phyloP scores from a whole-genome alignment of 495 filamentous ascomycete species.

The Aspergillus ostianus region DNA sequence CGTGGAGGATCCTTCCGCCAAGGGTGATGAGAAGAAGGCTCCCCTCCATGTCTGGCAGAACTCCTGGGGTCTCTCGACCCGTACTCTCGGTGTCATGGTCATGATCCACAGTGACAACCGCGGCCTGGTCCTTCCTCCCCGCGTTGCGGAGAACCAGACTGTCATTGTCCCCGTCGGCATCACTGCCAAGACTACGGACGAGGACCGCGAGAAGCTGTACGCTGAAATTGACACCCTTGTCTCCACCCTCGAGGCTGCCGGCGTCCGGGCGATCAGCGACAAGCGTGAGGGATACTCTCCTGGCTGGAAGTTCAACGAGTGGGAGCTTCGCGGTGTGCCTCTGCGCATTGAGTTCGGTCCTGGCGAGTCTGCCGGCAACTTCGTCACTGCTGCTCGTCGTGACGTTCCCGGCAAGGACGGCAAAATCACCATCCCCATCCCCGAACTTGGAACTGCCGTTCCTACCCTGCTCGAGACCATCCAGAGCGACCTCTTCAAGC shows the following conservation, averaged over 20 bases:
- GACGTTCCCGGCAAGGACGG: slow-evolving; percentile 69
- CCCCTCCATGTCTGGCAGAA: slow-evolving; percentile 93
- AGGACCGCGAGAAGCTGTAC: slow-evolving; percentile 69
- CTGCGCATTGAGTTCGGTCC: slow-evolving; percentile 93
- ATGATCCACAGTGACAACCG: slow-evolving; percentile 96
- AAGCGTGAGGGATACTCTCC: slow-evolving; percentile 83
- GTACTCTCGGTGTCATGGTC: slow-evolving; percentile 95
- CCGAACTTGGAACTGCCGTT: slow-evolving; percentile 66
- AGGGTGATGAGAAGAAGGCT: slow-evolving; percentile 67
- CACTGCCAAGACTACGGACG: slow-evolving; percentile 76
- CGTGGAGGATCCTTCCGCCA: slow-evolving; percentile 82
- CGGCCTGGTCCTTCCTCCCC: slow-evolving; percentile 86
- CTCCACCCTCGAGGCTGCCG: slow-evolving; percentile 59
- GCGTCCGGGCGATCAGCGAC: slow-evolving; percentile 72
- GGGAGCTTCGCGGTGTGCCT: slow-evolving; percentile 92
- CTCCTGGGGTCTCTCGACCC: slow-evolving; percentile 95
- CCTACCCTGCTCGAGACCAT: slow-evolving; percentile 84
- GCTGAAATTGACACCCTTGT: slow-evolving; percentile 68
- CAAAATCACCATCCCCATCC: slow-evolving; percentile 69
- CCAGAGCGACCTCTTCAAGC: slow-evolving; percentile 79
- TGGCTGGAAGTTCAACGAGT: slow-evolving; percentile 97
- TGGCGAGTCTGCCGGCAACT: slow-evolving; percentile 80
- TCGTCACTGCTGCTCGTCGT: slow-evolving; percentile 80
- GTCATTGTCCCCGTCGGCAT: slow-evolving; percentile 93
- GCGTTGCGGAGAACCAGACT: slow-evolving; percentile 81